These are phyloP conservation scores for Trichoderma aggressivum DNA, from an alignment of 2,329 filamentous ascomycete genomes.

Conservation along the genomic window DNA sequence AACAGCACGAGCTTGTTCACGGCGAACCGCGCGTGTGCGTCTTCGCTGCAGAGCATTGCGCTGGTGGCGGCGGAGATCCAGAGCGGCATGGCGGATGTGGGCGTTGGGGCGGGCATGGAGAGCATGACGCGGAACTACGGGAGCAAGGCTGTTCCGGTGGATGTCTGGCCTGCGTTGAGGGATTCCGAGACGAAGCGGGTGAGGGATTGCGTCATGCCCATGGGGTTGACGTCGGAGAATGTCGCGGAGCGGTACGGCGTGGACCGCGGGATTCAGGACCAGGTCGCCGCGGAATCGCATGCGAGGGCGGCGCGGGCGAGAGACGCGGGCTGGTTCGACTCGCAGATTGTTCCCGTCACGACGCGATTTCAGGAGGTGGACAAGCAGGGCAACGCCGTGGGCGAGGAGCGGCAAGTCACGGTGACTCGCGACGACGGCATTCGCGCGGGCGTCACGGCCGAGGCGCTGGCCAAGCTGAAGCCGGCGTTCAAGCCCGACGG, in stretches of 20 bases:
- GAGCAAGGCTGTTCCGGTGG: slow-evolving; percentile 74
- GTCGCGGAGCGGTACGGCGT: slow-evolving; percentile 76
- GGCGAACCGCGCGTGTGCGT: slow-evolving; percentile 82
- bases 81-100: slow-evolving; percentile 67
- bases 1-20: slow-evolving; percentile 75
- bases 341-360: slow-evolving; percentile 75
- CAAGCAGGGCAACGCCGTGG: slow-evolving; percentile 56
- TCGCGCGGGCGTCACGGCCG: slow-evolving; percentile 60
- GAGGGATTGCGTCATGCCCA: slow-evolving; percentile 86
- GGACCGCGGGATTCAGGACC: slow-evolving; percentile 73
- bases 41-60: slow-evolving; percentile 73
- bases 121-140: slow-evolving; percentile 95
- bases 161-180: slow-evolving; percentile 72
- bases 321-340: slow-evolving; percentile 65
- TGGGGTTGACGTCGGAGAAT: slow-evolving; percentile 89
- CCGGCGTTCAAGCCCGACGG: slow-evolving; percentile 78
- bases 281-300: slow-evolving; percentile 74
- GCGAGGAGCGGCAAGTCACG: slow-evolving; percentile 58
- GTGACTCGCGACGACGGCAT: slow-evolving; percentile 83
- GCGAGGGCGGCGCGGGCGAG: slow-evolving; percentile 68
- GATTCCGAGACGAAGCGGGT: slow-evolving; percentile 65
- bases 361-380: slow-evolving; percentile 64
- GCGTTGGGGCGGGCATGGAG: slow-evolving; percentile 89
- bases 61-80: slow-evolving; percentile 71
- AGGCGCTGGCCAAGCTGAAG: slow-evolving; percentile 75